These are phyloP conservation scores for Ambrosiella beaveri DNA, from an alignment of 2,329 filamentous ascomycete genomes.

Conservation along the genomic window DNA sequence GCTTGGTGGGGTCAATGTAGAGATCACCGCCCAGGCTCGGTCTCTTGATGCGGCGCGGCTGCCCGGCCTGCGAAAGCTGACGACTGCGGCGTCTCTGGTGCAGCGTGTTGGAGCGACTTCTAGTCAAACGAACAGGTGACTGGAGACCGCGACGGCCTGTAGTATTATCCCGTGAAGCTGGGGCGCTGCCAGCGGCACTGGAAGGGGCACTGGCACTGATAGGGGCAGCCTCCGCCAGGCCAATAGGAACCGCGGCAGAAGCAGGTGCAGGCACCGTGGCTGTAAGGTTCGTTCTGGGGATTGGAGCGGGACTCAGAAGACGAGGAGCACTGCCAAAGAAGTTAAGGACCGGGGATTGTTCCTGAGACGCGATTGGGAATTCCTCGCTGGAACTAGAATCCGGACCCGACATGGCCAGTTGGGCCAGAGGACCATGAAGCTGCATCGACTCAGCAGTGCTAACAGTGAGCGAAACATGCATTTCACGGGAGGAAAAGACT, in stretches of 20 bases:
- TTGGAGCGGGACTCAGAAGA: constrained; percentile 37
- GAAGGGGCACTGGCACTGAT: not conserved
- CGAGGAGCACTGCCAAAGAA: constrained; percentile 11
- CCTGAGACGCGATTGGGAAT: constrained; percentile 7
- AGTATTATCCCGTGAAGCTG: constrained; percentile 24
- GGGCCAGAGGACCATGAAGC: constrained; percentile 41
- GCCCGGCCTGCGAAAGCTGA: constrained; percentile 22
- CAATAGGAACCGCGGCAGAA: not conserved
- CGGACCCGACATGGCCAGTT: constrained; percentile 32
- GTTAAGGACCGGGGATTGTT: constrained; percentile 7
- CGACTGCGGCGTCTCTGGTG: constrained; percentile 32
- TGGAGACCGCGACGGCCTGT: constrained; percentile 33
- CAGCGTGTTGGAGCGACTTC: constrained; percentile 35
- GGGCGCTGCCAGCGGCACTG: constrained; percentile 1
- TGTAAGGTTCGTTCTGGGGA: constrained; percentile 34
- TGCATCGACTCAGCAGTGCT: constrained; percentile 51
- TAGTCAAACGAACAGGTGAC: constrained; percentile 34
- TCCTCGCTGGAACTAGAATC: constrained; percentile 15
- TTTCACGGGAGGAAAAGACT: constrained; percentile 42
- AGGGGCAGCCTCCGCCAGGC: constrained; percentile 1
- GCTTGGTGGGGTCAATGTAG: constrained; percentile 28
- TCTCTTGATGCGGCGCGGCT: constrained; percentile 30
- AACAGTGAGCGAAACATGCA: constrained; percentile 43
- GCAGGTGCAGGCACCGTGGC: constrained; percentile 24
- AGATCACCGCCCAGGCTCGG: constrained; percentile 38